Evolutionary conservation across 345 rosid species (phyloP).

Genomic region (Boechera stricta): DNA sequence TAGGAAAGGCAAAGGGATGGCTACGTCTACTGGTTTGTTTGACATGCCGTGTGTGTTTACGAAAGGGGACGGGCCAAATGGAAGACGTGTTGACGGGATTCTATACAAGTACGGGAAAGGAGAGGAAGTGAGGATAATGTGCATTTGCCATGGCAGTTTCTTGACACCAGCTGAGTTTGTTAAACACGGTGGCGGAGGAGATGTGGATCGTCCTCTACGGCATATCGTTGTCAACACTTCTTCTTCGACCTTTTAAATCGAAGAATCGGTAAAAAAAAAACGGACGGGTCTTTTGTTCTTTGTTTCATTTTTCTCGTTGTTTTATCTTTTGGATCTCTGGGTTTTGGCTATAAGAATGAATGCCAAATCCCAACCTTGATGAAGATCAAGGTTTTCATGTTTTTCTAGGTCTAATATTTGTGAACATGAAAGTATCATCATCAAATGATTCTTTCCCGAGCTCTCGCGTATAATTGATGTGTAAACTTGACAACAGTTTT

Average conservation of each 20-base stretch:
- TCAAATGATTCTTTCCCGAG: conserved; percentile 23
- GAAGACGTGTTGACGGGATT: conserved; percentile 73
- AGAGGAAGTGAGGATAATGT: conserved; percentile 73
- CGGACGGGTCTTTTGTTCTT: neutral
- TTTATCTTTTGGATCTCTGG: conserved; percentile 11
- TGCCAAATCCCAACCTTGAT: conserved; percentile 40
- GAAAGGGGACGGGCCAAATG: conserved; percentile 70
- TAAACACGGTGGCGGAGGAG: conserved; percentile 78
- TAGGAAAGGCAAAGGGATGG: conserved; percentile 52
- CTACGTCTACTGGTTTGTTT: conserved; percentile 28
- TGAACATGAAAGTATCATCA: conserved; percentile 37
- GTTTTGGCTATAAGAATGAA: conserved; percentile 33
- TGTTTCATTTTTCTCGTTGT: conserved; percentile 13
- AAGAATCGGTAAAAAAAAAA: conserved; percentile 8
- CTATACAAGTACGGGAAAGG: conserved; percentile 72
- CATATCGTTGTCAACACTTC: conserved; percentile 77
- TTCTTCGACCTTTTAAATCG: conserved; percentile 40
- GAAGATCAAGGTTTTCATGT: conserved; percentile 38
- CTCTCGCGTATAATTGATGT: neutral
- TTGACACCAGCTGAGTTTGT: conserved; percentile 80
- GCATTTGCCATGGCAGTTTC: conserved; percentile 82
- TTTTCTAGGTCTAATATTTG: conserved; percentile 27
- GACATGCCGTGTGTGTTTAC: conserved; percentile 90
- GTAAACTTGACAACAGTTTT: neutral
- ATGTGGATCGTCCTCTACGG: conserved; percentile 72